Conservation (phyloP, 2,329 filamentous ascomycete genomes). For the Neofusicoccum cordaticola region DNA sequence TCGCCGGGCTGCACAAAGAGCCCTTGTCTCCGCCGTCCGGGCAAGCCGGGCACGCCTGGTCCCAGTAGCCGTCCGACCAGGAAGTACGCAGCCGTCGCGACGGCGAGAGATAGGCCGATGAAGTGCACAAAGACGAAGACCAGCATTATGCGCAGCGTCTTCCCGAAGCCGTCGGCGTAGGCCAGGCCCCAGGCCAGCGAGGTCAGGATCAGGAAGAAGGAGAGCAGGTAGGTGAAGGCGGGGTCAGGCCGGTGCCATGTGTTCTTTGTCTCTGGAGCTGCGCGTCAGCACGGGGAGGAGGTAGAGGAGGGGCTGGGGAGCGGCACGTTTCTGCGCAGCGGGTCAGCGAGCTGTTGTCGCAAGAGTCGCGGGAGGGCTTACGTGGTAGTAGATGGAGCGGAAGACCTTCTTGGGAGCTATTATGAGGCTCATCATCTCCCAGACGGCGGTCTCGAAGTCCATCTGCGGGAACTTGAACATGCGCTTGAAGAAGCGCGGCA, state of each 20-base stretch:
- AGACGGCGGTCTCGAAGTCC: conserved; percentile 72
- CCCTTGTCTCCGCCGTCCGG: conserved; percentile 53
- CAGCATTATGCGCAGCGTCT: conserved; percentile 45
- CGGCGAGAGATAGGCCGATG: conserved; percentile 56
- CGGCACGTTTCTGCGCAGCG: conserved; percentile 38
- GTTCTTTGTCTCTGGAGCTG: conserved; percentile 61
- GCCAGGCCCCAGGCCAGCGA: conserved; percentile 59
- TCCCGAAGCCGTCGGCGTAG: conserved; percentile 45
- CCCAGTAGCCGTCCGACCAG: conserved; percentile 61
- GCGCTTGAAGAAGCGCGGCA: conserved; percentile 66
- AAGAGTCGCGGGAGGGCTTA: conserved; percentile 29
- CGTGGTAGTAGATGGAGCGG: conserved; percentile 68
- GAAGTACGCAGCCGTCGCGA: conserved; percentile 63
- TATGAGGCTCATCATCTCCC: conserved; percentile 68
- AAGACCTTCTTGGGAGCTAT: conserved; percentile 71
- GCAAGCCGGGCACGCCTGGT: conserved; percentile 52
- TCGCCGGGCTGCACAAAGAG: conserved; percentile 56
- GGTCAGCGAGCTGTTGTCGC: conserved; percentile 9
- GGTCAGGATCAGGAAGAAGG: conserved; percentile 58
- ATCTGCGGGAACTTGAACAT: conserved; percentile 71
- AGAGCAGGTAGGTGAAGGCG: conserved; percentile 67
- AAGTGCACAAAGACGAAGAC: conserved; percentile 59
- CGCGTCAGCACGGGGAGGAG: conserved; percentile 16
- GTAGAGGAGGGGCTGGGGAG: neutral
- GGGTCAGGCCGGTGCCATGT: conserved; percentile 68